Evolutionary conservation across 805 yeast genomes (phyloP), one percentile per base, ranked within the genome.

Genomic region (Saturnispora dispora): DNA sequence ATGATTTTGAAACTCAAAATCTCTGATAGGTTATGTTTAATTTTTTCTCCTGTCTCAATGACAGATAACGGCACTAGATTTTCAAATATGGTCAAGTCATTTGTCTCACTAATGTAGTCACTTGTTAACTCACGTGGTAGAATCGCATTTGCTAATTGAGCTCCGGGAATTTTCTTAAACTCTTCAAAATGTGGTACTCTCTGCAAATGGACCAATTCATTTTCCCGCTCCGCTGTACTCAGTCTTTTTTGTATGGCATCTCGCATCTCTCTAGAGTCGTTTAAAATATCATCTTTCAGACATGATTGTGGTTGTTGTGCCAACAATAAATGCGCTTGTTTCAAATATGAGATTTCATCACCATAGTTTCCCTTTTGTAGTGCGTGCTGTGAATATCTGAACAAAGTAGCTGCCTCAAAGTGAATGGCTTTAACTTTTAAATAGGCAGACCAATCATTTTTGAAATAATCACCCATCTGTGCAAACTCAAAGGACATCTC

Each of bases 201-300:
- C 52, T 85, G 82, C 39, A 86, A 66, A 63, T 88, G 87, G 5
- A 90, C 81, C 58, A 88, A 70, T 60, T 88, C 90, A 62, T 89
- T 89, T 57, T 89, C 96, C 56, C 81, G 75, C 56, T 85, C 88
- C 0, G 90, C 79, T 3, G 76, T 70, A 17, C 71, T 66, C 9
- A 83, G 60, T 1, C 74, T 71, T 1, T 71, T 73, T 9, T 66
- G 61, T 1, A 85, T 70, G 2, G 73, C 71, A 3, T 64, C 62
- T 1, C 63, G 56, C 18, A 90, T 71, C 0, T 82, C 81, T 17
- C 66, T 58, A 9, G 81, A 64, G 59, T 83, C 88, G 5, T 74
- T 76, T 5, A 74, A 55, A 0, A 80, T 81, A 37, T 48, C 51
- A 2, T 7, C 2, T 6, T 25, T 33, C 15, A 35, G 18, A 36